These are phyloP conservation scores for Cercospora nicotianae DNA, from an alignment of 2,329 filamentous ascomycete genomes.

Conservation along the genomic window DNA sequence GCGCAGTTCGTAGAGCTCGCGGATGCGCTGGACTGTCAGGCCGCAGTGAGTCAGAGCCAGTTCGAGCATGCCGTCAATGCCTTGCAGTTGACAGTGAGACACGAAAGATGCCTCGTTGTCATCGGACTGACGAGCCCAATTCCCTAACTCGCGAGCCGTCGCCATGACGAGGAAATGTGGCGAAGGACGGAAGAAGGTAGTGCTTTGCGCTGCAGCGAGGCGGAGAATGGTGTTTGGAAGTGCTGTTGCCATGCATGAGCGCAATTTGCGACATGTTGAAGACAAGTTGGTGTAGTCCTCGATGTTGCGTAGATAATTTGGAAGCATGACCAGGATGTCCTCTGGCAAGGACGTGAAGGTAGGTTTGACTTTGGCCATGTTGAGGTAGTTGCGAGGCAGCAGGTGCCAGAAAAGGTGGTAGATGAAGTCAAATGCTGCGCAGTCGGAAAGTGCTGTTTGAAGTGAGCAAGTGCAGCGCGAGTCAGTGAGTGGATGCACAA, in stretches of 20 bases:
- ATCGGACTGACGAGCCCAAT: conserved; percentile 38
- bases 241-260: conserved; percentile 25
- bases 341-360: conserved; percentile 16
- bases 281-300: conserved; percentile 38
- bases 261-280: conserved; percentile 36
- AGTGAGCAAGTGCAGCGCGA: background rate
- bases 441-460: background rate
- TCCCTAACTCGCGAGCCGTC: conserved; percentile 36
- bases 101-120: conserved; percentile 31
- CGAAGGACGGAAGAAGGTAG: conserved; percentile 42
- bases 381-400: background rate
- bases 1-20: conserved; percentile 32
- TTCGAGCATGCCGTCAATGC: conserved; percentile 38
- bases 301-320: conserved; percentile 35
- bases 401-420: background rate
- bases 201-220: conserved; percentile 38
- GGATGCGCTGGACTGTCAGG: conserved; percentile 39
- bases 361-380: background rate
- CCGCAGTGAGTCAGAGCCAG: conserved; percentile 35
- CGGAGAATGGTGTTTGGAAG: conserved; percentile 36
- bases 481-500: background rate
- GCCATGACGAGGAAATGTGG: conserved; percentile 41
- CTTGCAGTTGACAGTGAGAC: conserved; percentile 19
- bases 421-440: background rate
- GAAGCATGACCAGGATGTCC: conserved; percentile 27